Conservation (phyloP, 176 grass and related monocot genomes). For the Oryza glumipatula region DNA sequence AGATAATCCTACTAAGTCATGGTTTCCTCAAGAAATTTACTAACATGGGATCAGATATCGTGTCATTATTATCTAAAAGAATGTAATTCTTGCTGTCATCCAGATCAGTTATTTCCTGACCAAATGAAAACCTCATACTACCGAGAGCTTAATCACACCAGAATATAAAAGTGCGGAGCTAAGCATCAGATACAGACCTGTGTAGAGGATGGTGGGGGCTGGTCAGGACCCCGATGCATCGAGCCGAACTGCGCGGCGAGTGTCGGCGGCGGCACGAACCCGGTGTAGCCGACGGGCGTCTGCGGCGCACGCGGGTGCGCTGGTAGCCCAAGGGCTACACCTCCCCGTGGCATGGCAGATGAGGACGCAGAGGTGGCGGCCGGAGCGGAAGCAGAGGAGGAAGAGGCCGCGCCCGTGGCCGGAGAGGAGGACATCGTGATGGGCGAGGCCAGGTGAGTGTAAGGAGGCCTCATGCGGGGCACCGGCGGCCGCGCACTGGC, state of each 20-base stretch:
- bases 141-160: neutral
- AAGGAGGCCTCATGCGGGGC: constrained; percentile 54
- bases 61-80: neutral
- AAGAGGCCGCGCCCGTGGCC: constrained; percentile 31
- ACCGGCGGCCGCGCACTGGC: constrained; percentile 24
- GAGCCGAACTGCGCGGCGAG: constrained; percentile 63
- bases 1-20: constrained; percentile 1
- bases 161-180: neutral
- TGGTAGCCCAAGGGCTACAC: constrained; percentile 46
- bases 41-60: neutral
- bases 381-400: constrained; percentile 30
- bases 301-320: constrained; percentile 54
- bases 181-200: constrained; percentile 51
- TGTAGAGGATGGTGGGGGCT: constrained; percentile 48
- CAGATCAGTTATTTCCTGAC: neutral
- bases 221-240: constrained; percentile 60
- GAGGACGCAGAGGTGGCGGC: constrained; percentile 29
- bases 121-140: neutral
- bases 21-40: neutral
- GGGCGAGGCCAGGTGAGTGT: constrained; percentile 47
- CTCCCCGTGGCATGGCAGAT: constrained; percentile 45
- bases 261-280: constrained; percentile 58
- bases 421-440: constrained; percentile 55
- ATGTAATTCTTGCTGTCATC: neutral
- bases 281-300: constrained; percentile 48